Conservation (phyloP, 208 protist species). For the Acanthamoeba castellanii region DNA sequence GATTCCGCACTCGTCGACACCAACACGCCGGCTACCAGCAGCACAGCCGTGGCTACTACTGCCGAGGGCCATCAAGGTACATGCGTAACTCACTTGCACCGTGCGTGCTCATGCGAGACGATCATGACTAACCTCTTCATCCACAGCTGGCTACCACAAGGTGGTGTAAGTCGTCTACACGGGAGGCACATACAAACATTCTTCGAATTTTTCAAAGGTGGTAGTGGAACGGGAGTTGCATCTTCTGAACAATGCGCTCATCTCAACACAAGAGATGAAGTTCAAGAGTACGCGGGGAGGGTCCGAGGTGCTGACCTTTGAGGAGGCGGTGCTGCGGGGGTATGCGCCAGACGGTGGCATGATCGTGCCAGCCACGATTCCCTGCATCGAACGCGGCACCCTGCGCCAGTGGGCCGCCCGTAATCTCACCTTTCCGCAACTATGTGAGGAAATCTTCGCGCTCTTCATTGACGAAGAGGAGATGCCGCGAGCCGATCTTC, state of each 20-base stretch:
- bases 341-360: slow-evolving; percentile 79
- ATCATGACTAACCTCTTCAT: neutral
- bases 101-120: too few relatives aligned
- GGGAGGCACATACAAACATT: neutral
- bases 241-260: neutral
- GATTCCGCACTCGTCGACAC: neutral
- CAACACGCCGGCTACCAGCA: neutral
- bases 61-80: neutral
- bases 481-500: slow-evolving; percentile 77
- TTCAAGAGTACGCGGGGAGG: slow-evolving; percentile 63
- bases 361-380: slow-evolving; percentile 77
- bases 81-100: too few relatives aligned
- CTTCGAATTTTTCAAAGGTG: too few relatives aligned
- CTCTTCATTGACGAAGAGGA: slow-evolving; percentile 77
- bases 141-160: slow-evolving; percentile 33
- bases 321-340: slow-evolving; percentile 77
- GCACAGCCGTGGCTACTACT: too few relatives aligned
- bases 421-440: slow-evolving; percentile 23
- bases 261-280: neutral
- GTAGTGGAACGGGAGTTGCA: neutral
- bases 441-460: slow-evolving; percentile 45
- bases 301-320: slow-evolving; percentile 67
- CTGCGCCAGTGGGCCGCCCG: slow-evolving; percentile 66
- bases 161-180: neutral
- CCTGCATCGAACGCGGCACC: slow-evolving; percentile 23